Conservation (phyloP, 805 yeast genomes). For the Cyberlindnera misumaiensis region DNA sequence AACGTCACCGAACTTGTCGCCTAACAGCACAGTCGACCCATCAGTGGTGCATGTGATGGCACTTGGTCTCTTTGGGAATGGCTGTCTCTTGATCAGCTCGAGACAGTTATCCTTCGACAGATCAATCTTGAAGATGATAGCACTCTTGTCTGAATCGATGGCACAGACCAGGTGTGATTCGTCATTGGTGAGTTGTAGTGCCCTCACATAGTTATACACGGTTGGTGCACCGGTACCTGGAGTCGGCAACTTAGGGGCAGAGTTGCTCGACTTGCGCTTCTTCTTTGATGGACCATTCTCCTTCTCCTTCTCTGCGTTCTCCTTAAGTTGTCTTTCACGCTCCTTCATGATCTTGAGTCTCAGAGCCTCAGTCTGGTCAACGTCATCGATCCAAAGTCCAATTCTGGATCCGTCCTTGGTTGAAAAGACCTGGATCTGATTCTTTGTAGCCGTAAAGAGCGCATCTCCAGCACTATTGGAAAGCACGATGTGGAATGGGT, state of each 20-base stretch:
- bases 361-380: conserved; percentile 39
- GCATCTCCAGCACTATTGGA: conserved; percentile 38
- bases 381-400: conserved; percentile 61
- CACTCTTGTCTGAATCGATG: conserved; percentile 81
- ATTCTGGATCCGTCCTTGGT: conserved; percentile 31
- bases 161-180: conserved; percentile 56
- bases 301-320: conserved; percentile 29
- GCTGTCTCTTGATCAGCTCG: conserved; percentile 56
- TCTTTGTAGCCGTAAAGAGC: conserved; percentile 53
- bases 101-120: conserved; percentile 31
- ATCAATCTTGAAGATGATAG: conserved; percentile 46
- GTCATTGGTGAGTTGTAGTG: conserved; percentile 45
- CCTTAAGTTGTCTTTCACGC: conserved; percentile 24
- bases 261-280: conserved; percentile 28
- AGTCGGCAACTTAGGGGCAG: conserved; percentile 47
- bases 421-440: conserved; percentile 48
- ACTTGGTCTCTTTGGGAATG: conserved; percentile 89
- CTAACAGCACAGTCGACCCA: conserved; percentile 56
- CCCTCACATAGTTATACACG: conserved; percentile 60
- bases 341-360: conserved; percentile 42
- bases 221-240: conserved; percentile 70
- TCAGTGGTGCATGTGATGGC: conserved; percentile 65
- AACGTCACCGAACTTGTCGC: conserved; percentile 96
- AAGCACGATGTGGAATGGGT: conserved; percentile 59
- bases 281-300: conserved; percentile 23